Evolutionary conservation across 140 eudicot genomes (phyloP).

Genomic region (Bidens hawaiensis): DNA sequence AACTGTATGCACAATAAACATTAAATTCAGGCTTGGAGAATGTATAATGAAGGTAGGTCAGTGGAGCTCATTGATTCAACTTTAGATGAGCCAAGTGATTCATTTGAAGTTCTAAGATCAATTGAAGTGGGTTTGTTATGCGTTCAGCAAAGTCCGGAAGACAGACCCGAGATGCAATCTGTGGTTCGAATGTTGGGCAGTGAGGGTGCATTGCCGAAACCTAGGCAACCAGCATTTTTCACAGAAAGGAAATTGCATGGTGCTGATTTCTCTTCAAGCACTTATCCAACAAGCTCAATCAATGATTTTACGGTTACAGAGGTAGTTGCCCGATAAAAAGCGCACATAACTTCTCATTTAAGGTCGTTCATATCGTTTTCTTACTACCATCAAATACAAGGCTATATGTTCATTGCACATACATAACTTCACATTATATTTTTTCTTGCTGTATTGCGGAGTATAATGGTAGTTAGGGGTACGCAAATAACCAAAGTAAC

Average conservation of each 20-base stretch:
- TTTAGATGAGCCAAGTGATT: not conserved
- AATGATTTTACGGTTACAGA: slow-evolving; percentile 6
- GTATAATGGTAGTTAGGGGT: no score
- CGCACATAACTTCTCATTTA: no score
- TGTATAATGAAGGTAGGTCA: not conserved
- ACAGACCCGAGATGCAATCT: not conserved
- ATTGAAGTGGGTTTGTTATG: not conserved
- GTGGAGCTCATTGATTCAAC: not conserved
- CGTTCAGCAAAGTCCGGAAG: not conserved
- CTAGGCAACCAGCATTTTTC: not conserved
- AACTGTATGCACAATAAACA: not conserved
- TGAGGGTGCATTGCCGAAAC: not conserved
- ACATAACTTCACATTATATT: no score
- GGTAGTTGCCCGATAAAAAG: not conserved
- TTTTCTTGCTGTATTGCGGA: no score
- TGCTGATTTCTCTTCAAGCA: not conserved
- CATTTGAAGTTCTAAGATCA: not conserved
- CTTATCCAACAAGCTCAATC: slow-evolving; percentile 6
- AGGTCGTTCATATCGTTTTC: no score
- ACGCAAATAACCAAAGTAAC: no score
- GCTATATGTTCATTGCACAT: no score
- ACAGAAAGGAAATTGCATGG: not conserved
- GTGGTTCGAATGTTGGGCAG: not conserved
- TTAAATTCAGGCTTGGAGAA: not conserved
- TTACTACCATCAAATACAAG: no score